Percentiles rank a stretch among this genome's conserved stretches.
Conservation (phyloP, 768 basidiomycete species). For the Lactifluus echinatus region DNA sequence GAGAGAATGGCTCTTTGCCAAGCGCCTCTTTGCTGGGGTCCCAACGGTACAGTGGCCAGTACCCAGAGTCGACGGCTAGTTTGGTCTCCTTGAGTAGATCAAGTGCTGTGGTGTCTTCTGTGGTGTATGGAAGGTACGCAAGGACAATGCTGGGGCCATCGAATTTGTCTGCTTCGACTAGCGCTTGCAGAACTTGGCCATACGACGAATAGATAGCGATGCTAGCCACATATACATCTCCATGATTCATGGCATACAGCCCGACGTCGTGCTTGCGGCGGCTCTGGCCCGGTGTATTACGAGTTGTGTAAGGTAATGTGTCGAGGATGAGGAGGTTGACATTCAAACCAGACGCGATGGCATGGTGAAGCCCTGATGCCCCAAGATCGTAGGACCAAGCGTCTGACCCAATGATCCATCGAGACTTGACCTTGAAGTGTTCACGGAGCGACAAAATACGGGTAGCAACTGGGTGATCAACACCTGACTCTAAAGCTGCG, state of each 20-base stretch:
- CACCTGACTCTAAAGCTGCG: constrained; percentile 36
- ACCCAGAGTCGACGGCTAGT: constrained; percentile 89
- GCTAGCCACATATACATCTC: constrained; percentile 92
- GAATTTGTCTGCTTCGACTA: constrained; percentile 87
- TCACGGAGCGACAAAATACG: constrained; percentile 51
- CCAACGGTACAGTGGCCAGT: constrained; percentile 99
- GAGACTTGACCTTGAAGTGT: constrained; percentile 59
- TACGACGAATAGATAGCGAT: constrained; percentile 95
- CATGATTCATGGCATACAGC: constrained; percentile 97
- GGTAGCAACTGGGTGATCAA: constrained; percentile 38
- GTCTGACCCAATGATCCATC: constrained; percentile 99
- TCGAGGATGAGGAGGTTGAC: constrained; percentile 96
- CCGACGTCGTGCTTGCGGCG: constrained; percentile 94
- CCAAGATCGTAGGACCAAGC: constrained; percentile 98
- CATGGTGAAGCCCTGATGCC: constrained; percentile 90
- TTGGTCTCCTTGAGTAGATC: constrained; percentile 95
- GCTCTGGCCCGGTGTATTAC: constrained; percentile 56
- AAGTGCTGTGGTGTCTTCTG: constrained; percentile 69
- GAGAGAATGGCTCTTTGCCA: constrained; percentile 78
- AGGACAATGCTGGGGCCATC: constrained; percentile 86
- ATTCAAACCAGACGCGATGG: constrained; percentile 85
- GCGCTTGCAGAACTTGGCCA: constrained; percentile 82
- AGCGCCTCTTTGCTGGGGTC: constrained; percentile 74
- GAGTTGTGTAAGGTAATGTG: constrained; percentile 78
- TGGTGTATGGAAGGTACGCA: constrained; percentile 86